Evolutionary conservation across 164 flowering plant genomes (phyloP).

Genomic region (Taxillus chinensis): DNA sequence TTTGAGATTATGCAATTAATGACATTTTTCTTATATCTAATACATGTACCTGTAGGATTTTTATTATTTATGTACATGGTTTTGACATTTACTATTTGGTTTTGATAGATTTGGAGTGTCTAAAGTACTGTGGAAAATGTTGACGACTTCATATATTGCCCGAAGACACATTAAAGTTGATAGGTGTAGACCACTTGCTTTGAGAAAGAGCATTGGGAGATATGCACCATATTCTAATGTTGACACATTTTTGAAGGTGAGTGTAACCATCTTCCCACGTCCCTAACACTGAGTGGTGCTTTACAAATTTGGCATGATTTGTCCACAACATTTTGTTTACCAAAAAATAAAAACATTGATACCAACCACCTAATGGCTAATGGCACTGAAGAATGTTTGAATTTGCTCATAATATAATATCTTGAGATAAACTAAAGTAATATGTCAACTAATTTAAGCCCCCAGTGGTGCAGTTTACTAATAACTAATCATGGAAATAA

Average conservation of each 20-base stretch:
- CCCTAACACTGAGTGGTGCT: neutral
- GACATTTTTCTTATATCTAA: too few relatives aligned
- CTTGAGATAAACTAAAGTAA: neutral
- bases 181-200: conserved; percentile 19
- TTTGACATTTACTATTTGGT: neutral
- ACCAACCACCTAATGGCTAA: neutral
- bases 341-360: too few relatives aligned
- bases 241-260: conserved; percentile 64
- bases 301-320: neutral
- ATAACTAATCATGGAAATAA: too few relatives aligned
- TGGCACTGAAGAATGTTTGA: neutral
- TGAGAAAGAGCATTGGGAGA: conserved; percentile 41
- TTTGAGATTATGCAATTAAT: too few relatives aligned
- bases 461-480: too few relatives aligned
- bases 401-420: neutral
- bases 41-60: neutral
- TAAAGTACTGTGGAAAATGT: conserved; percentile 40
- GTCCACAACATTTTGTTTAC: neutral
- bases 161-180: conserved; percentile 25
- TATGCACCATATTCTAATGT: conserved; percentile 62
- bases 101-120: conserved; percentile 46
- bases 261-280: neutral
- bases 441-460: too few relatives aligned
- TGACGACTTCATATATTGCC: conserved; percentile 23
- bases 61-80: neutral